phyloP scores from a whole-genome alignment of 2,329 filamentous ascomycete species.

The Alternaria alternata region DNA sequence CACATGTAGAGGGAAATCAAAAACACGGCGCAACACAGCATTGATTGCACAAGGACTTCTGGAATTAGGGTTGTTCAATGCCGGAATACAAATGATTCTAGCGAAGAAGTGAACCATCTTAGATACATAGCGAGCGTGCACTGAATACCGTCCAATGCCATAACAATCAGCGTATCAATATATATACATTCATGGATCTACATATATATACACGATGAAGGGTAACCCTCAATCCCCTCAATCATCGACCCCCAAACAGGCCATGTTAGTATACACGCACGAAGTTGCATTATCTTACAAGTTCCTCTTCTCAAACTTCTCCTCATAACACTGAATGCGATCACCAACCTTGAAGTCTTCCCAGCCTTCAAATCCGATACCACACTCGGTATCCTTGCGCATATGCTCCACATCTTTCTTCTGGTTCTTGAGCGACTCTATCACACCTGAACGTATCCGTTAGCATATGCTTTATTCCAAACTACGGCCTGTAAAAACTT shows the following conservation, averaged over 20 bases:
- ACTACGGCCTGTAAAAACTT: constrained; percentile 50
- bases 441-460: constrained; percentile 65
- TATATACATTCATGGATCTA: not conserved
- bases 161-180: not conserved
- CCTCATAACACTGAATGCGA: constrained; percentile 86
- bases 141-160: not conserved
- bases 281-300: constrained; percentile 44
- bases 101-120: not conserved
- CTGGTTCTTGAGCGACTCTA: constrained; percentile 84
- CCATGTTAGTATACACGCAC: not conserved
- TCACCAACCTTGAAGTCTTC: constrained; percentile 81
- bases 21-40: not conserved
- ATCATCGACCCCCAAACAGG: not conserved
- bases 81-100: not conserved
- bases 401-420: constrained; percentile 93
- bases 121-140: not conserved
- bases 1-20: not conserved
- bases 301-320: constrained; percentile 73
- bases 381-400: constrained; percentile 92
- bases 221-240: not conserved
- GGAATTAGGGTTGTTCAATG: not conserved
- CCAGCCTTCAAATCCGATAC: constrained; percentile 84
- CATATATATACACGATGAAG: constrained; percentile 1
- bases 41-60: not conserved
- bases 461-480: not conserved